phyloP scores from a whole-genome alignment of 495 filamentous ascomycete species.

The Penicillium coprophilum region DNA sequence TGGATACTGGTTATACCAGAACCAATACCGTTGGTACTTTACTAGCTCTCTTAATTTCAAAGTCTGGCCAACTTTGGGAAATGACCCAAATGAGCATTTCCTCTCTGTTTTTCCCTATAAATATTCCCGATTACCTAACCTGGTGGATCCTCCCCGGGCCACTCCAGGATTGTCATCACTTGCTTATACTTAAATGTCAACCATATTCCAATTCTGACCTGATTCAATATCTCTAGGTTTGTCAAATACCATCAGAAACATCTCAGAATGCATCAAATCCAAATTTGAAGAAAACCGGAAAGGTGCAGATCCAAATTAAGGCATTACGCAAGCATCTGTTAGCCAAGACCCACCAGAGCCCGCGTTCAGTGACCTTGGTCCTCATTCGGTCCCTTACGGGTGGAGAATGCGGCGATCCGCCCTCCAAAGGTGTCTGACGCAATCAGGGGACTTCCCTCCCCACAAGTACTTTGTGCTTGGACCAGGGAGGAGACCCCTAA shows the following conservation, averaged over 20 bases:
- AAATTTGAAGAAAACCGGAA: conserved; percentile 26
- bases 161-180: no score
- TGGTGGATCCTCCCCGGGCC: no score
- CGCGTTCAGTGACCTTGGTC: conserved; percentile 41
- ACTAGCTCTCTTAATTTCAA: not conserved
- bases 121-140: no score
- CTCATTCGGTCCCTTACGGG: conserved; percentile 44
- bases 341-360: conserved; percentile 36
- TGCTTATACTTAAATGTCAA: no score
- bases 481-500: conserved; percentile 13
- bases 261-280: conserved; percentile 17
- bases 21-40: not conserved
- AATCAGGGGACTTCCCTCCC: conserved; percentile 22
- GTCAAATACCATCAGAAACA: not conserved
- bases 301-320: conserved; percentile 43
- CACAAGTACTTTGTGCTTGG: conserved; percentile 16
- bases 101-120: not conserved
- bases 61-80: not conserved
- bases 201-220: not conserved
- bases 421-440: conserved; percentile 35
- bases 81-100: not conserved
- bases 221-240: not conserved
- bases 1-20: not conserved
- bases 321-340: conserved; percentile 48
- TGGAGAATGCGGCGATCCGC: conserved; percentile 48